Base-by-base conservation (phyloP, 116 monocot genomes). In the Cymodocea nodosa region DNA sequence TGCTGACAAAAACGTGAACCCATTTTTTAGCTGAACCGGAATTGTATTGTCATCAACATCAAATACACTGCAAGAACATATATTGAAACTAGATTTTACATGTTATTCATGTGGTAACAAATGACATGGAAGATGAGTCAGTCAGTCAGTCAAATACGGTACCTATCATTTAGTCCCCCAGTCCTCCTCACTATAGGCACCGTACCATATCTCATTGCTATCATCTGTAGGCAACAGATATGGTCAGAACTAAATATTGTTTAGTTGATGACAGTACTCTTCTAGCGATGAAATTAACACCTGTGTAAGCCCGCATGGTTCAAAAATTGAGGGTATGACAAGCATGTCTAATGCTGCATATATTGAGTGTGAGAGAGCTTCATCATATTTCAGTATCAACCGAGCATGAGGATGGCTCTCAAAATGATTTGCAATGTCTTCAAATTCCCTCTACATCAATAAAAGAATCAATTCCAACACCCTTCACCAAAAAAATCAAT, bases 301-400 rank as follows among this genome's bases (percentile, higher is more conserved):
- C 90, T 95, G 95, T 63, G 95, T 95, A 63, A 95, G 90, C 23
- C 95, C 95, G 70, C 95, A 95, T 24, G 95, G 95, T 74, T 95
- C 90, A 65, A 85, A 95, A 6, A 95, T 78, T 64, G 95, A 95
- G 20, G 95, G 95, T 50, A 95, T 74, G 56, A 95, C 65, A 69
- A 95, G 70, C 90, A 95, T 83, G 74, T 95, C 90, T 34, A 85
- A 79, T 66, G 87, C 90, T 23, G 87, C 90, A 77, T 74, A 95
- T 51, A 95, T 90, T 17, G 62, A 65, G 76, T 85, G 95, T 18
- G 87, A 87, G 69, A 95, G 84, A 56, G 74, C 78, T 63, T 95
- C 85, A 81, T 95, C 87, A 72, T 87, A 87, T 55, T 87, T 79
- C 53, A 95, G 64, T 69, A 95, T 13, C 70, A 95, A 62, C 58